Base-by-base conservation (phyloP, 148 eudicot species). In the Rhododendron simsii region DNA sequence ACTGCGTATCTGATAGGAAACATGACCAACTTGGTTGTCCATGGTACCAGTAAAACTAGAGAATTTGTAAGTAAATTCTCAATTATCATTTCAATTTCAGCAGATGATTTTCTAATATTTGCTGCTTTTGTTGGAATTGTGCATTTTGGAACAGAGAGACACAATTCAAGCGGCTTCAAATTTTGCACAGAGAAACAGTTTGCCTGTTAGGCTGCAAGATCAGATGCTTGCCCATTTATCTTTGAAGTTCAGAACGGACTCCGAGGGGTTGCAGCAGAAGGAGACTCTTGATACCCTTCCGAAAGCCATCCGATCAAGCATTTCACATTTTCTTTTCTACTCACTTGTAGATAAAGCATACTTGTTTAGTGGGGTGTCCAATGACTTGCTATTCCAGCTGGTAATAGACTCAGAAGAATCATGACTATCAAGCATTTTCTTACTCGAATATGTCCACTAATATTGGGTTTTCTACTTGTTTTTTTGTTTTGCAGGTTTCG, bases 1-100 rank as follows among this genome's bases (percentile, higher is more conserved):
- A 96, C 98, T 16, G 87, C 98, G 0, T 96, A 96, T 79, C 85
- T 96, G 84, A 94, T 96, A n/a, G 98, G 98, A 73, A 96, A 94
- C 88, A 96, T 96, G 96, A 96, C 98, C 87, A 96, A 94, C 89
- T 92, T 96, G 91, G 96, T 96, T 65, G 98, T 94, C 57, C 98
- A 94, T 87, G 95, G 96, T 39, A 94, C 94, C 82, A 91, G 94
- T 86, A 93, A 93, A 85, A 96, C 98, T 69, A 91, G 98, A 79
- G 91, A 87, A 90, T 96, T 92, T 85, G 98, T 96, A 84, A 90
- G 98, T 81, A 8, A 86, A 88, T 83, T 57, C 81, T 13, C 69
- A 33, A 0, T 47, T 33, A 16, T 50, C 20, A 35, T 28, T 48
- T 18, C 6, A 44, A 3, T 80, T 48, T 44, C 35, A 2, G 14